phyloP scores from a whole-genome alignment of 2,329 filamentous ascomycete species.

The Hymenoscyphus fraxineus region DNA sequence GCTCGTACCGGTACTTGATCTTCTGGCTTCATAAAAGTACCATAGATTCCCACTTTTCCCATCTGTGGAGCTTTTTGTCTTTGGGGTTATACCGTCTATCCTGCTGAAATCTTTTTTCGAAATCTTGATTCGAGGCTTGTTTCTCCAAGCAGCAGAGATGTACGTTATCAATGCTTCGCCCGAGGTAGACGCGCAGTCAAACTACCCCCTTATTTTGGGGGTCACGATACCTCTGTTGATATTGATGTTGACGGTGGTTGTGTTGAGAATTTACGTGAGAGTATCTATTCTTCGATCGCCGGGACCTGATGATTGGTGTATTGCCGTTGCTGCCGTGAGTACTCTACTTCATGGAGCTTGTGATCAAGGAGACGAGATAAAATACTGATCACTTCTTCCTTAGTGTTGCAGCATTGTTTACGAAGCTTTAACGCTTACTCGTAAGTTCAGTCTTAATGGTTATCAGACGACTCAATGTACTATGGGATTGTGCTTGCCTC shows the following conservation, averaged over 20 bases:
- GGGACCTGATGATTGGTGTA: constrained; percentile 44
- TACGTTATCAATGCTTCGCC: constrained; percentile 50
- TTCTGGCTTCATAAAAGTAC: not conserved
- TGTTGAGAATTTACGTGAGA: constrained; percentile 40
- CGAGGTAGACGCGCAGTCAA: constrained; percentile 44
- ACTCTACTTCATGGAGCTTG: constrained; percentile 43
- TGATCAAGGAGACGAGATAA: not conserved
- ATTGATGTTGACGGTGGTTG: constrained; percentile 34
- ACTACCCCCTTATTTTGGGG: constrained; percentile 47
- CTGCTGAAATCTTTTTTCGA: not conserved
- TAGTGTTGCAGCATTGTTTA: constrained; percentile 3
- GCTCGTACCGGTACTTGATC: not conserved
- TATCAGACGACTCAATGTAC: not conserved
- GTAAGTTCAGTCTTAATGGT: not conserved
- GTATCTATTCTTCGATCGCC: constrained; percentile 41
- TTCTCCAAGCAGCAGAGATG: constrained; percentile 35
- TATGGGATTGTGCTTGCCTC: too few species aligned
- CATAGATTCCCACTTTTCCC: not conserved
- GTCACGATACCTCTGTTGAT: constrained; percentile 45
- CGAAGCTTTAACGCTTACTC: constrained; percentile 1
- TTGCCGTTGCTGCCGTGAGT: constrained; percentile 37
- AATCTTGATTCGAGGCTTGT: not conserved
- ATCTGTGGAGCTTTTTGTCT: not conserved
- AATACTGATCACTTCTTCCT: not conserved
- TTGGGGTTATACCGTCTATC: not conserved